These are phyloP conservation scores for Brassica incana DNA, from an alignment of 345 rosid genomes.

Conservation along the genomic window DNA sequence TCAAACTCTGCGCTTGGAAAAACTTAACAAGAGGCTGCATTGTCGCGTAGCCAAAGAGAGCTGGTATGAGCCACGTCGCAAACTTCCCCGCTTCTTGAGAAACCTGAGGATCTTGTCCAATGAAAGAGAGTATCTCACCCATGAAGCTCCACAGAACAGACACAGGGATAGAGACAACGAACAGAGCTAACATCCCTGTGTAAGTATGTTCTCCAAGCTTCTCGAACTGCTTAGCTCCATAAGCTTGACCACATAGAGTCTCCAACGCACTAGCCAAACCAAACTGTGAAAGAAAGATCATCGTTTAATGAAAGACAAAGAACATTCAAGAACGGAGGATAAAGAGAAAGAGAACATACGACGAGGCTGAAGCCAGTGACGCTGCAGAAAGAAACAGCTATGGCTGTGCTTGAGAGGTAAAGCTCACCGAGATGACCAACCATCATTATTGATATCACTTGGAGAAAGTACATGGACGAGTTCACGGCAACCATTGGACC, in stretches of 20 bases:
- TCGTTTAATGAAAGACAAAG: background rate
- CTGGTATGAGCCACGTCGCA: slow-evolving; percentile 57
- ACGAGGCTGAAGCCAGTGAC: slow-evolving; percentile 77
- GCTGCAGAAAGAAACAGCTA: slow-evolving; percentile 58
- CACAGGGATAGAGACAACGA: slow-evolving; percentile 51
- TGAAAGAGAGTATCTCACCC: slow-evolving; percentile 45
- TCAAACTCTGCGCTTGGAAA: slow-evolving; percentile 58
- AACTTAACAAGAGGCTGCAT: slow-evolving; percentile 44
- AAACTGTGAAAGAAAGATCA: slow-evolving; percentile 28
- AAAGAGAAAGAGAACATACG: slow-evolving; percentile 32
- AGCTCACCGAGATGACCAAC: slow-evolving; percentile 83
- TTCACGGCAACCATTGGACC: slow-evolving; percentile 70
- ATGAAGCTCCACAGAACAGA: slow-evolving; percentile 56
- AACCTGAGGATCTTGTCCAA: slow-evolving; percentile 66
- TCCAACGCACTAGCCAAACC: slow-evolving; percentile 79
- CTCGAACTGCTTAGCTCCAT: slow-evolving; percentile 62
- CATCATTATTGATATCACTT: slow-evolving; percentile 66
- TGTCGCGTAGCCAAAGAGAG: slow-evolving; percentile 54
- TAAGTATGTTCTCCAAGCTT: slow-evolving; percentile 61
- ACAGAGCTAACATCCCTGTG: slow-evolving; percentile 27
- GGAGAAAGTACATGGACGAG: slow-evolving; percentile 52
- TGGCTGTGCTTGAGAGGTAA: slow-evolving; percentile 69
- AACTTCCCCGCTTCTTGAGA: slow-evolving; percentile 58
- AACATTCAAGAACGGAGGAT: background rate
- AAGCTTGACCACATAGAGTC: slow-evolving; percentile 79